Percentiles rank a stretch among this genome's conserved stretches.
These are phyloP conservation scores for Cladosporium oxysporum DNA, from an alignment of 2,329 filamentous ascomycete species.

Conservation along the genomic window DNA sequence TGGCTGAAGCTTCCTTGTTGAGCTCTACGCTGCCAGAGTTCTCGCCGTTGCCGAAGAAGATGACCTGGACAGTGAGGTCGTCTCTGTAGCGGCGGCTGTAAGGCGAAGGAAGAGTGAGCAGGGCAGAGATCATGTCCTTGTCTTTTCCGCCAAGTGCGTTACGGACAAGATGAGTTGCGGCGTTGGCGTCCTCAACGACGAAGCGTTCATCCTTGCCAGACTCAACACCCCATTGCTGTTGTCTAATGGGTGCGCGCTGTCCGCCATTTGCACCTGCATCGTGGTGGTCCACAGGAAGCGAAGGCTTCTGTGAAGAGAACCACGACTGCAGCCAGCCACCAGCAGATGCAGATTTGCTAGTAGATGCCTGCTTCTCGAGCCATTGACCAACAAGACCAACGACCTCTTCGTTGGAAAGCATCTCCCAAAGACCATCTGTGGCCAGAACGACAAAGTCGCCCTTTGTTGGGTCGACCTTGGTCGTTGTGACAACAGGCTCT, in stretches of 20 bases:
- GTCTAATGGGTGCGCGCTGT: slow-evolving; percentile 82
- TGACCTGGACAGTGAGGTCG: slow-evolving; percentile 94
- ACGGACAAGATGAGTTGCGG: slow-evolving; percentile 89
- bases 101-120: slow-evolving; percentile 87
- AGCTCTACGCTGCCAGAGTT: slow-evolving; percentile 76
- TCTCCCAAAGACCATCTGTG: slow-evolving; percentile 97
- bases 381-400: slow-evolving; percentile 95
- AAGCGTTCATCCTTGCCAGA: slow-evolving; percentile 77
- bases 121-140: slow-evolving; percentile 86
- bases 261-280: slow-evolving; percentile 57
- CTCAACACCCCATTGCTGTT: slow-evolving; percentile 87
- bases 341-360: slow-evolving; percentile 38
- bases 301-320: slow-evolving; percentile 54
- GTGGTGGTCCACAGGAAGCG: slow-evolving; percentile 73
- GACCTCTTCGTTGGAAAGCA: slow-evolving; percentile 98
- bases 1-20: slow-evolving; percentile 82
- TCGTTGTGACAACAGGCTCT: slow-evolving; percentile 91
- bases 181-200: slow-evolving; percentile 92
- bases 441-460: slow-evolving; percentile 96
- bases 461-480: slow-evolving; percentile 81
- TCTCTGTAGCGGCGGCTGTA: slow-evolving; percentile 91
- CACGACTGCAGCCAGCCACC: slow-evolving; percentile 71
- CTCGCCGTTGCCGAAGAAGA: slow-evolving; percentile 88
- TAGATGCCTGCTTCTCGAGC: slow-evolving; percentile 73
- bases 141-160: slow-evolving; percentile 95